Evolutionary conservation across 176 grass and related monocot species (phyloP).

Genomic region (Pontederia crassipes): DNA sequence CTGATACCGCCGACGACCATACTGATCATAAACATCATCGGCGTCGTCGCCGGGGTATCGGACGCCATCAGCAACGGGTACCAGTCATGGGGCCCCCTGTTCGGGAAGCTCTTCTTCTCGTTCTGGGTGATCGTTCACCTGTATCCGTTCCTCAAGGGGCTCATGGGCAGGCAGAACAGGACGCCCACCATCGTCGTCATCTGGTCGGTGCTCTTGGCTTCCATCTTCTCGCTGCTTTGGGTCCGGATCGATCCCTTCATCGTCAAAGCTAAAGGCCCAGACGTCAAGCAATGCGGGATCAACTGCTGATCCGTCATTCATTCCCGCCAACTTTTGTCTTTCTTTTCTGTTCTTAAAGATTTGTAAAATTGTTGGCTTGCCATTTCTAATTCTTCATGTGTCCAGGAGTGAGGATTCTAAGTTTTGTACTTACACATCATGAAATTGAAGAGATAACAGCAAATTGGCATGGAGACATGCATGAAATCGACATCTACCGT

Average conservation of each 20-base stretch:
- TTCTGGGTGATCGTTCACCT: constrained; percentile 97
- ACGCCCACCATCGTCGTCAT: constrained; percentile 93
- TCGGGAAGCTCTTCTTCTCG: constrained; percentile 87
- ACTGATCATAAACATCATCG: constrained; percentile 86
- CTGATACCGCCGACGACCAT: constrained; percentile 85
- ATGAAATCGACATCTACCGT: background rate
- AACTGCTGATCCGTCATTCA: constrained; percentile 40
- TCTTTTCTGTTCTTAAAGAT: background rate
- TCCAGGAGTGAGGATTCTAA: no score
- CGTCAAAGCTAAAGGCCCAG: constrained; percentile 66
- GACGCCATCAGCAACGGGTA: constrained; percentile 94
- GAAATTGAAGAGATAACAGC: no score
- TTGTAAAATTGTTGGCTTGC: background rate
- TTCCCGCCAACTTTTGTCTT: background rate
- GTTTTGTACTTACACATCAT: no score
- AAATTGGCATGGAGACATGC: background rate
- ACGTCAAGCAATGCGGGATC: constrained; percentile 81
- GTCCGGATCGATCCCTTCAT: constrained; percentile 86
- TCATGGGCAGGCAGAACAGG: constrained; percentile 89
- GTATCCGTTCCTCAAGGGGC: constrained; percentile 94
- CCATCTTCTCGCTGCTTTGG: constrained; percentile 97
- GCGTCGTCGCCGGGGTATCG: constrained; percentile 81
- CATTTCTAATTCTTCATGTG: background rate
- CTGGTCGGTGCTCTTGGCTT: constrained; percentile 81
- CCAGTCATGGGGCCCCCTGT: constrained; percentile 83